Base-by-base conservation (phyloP, 345 rosid species). In the Pistacia integerrima region DNA sequence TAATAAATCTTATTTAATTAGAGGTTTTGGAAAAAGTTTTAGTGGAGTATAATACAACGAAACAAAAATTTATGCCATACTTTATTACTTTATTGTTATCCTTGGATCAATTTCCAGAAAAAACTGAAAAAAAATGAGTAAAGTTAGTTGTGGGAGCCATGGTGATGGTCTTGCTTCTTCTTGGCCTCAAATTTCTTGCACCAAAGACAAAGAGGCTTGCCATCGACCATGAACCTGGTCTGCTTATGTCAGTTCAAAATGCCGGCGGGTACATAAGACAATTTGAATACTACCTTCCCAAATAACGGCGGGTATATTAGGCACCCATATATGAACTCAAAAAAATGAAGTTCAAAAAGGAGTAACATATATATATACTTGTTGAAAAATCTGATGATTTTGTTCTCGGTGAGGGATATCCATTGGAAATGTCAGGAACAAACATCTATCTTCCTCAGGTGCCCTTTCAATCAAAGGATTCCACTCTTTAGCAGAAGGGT, bases 391-490 rank as follows among this genome's bases (percentile, higher is more conserved):
- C n/a, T 49, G 55, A 62, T 1, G 35, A 84, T 77, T 64, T 84
- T 80, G 11, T 12, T 3, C 14, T 79, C 83, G 2, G 38, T 48
- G n/a, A 82, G 79, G 87, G 87, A 41, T 67, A 67, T 17, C 85
- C 88, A 38, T 82, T 82, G 2, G 84, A 82, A 85, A 85, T 3
- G 86, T 85, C 14, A 85, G 28, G 73, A 80, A 85, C 59, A 82
- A 55, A 72, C 86, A 78, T 44, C 85, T 44, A 28, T 60, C 71
- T 9, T 75, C 80, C 74, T 78, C 86, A 1, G 75, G 61, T 2
- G 79, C 77, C 58, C 74, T 55, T 8, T 80, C 65, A 0, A 1
- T 14, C 6, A 1, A 11, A 17, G 81, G 79, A 67, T 69, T 61
- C 85, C 84, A 85, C 49, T 69, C 84, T 14, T 49, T 70, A 1